Conservation (phyloP, 1,284 basidiomycete genomes). For the Marasmius oreades region DNA sequence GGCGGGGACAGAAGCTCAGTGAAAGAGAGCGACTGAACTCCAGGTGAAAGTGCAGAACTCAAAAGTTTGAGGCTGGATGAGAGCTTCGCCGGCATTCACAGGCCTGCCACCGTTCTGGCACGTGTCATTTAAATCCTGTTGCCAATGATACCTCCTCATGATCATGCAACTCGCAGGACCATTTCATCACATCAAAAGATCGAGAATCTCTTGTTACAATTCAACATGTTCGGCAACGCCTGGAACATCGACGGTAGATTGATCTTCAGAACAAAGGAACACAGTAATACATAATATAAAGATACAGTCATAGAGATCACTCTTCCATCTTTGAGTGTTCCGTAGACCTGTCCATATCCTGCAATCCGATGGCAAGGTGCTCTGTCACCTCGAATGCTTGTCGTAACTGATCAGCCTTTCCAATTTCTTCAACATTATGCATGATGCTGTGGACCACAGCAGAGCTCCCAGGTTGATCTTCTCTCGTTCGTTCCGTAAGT, state of each 20-base stretch:
- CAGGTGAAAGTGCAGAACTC: conserved; percentile 11
- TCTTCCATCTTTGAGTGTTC: conserved; percentile 9
- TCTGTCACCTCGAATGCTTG: conserved; percentile 13
- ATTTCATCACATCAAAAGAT: no score
- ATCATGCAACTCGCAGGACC: neutral
- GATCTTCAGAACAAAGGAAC: neutral
- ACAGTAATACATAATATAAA: neutral
- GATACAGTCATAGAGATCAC: neutral
- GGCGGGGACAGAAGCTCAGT: conserved; percentile 15
- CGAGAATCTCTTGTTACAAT: neutral
- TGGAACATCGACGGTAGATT: no score
- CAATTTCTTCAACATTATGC: conserved; percentile 10
- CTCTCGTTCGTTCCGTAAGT: conserved; percentile 45
- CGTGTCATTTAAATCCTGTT: no score
- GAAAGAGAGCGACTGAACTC: conserved; percentile 20
- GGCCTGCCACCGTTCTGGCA: no score
- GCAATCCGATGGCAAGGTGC: conserved; percentile 7
- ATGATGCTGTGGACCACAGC: conserved; percentile 9
- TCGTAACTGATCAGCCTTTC: conserved; percentile 11
- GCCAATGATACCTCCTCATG: no score
- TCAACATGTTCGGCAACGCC: neutral
- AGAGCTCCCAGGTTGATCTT: conserved; percentile 24
- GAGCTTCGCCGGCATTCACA: no score
- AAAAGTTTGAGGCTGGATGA: no score
- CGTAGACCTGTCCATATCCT: conserved; percentile 1